Conservation (phyloP, 2,329 filamentous ascomycete genomes). For the Cephalotrichum gorgonifer region DNA sequence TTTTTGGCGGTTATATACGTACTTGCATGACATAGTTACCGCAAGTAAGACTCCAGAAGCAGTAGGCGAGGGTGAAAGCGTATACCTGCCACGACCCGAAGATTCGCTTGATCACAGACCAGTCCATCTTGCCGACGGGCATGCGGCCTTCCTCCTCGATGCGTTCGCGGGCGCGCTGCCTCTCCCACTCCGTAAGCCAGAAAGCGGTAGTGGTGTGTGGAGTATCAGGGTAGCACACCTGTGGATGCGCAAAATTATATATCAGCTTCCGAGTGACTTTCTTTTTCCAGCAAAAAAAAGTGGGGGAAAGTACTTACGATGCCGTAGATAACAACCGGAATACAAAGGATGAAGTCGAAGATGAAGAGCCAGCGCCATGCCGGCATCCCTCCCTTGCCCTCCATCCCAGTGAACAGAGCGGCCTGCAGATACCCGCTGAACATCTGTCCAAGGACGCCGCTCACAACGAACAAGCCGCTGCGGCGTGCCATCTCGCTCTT, state of each 20-base stretch:
- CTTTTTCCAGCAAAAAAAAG: background rate
- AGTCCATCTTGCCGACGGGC: conserved; percentile 24
- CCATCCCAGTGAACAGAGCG: conserved; percentile 57
- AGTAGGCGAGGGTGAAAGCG: conserved; percentile 27
- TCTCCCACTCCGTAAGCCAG: conserved; percentile 42
- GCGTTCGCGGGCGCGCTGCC: conserved; percentile 52
- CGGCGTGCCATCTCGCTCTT: conserved; percentile 58
- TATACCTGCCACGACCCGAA: conserved; percentile 32
- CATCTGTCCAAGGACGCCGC: conserved; percentile 59
- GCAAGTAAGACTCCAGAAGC: conserved; percentile 26
- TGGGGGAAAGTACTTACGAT: background rate
- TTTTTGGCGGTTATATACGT: no score
- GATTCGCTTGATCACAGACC: conserved; percentile 24
- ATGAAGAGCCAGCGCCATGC: conserved; percentile 81
- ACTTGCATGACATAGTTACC: conserved; percentile 29
- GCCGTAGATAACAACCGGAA: conserved; percentile 27
- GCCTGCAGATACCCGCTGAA: conserved; percentile 66
- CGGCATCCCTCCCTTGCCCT: conserved; percentile 46
- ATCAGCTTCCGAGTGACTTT: background rate
- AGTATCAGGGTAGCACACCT: conserved; percentile 29
- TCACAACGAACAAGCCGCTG: conserved; percentile 60
- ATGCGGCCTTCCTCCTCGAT: conserved; percentile 48
- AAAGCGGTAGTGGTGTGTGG: conserved; percentile 29
- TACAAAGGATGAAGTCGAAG: conserved; percentile 44
- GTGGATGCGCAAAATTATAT: background rate